A percentile compares a stretch with the other conserved stretches of the same genome.
Evolutionary conservation across 108 stramenopile species (phyloP).

Genomic region (Skeletonema costatum): DNA sequence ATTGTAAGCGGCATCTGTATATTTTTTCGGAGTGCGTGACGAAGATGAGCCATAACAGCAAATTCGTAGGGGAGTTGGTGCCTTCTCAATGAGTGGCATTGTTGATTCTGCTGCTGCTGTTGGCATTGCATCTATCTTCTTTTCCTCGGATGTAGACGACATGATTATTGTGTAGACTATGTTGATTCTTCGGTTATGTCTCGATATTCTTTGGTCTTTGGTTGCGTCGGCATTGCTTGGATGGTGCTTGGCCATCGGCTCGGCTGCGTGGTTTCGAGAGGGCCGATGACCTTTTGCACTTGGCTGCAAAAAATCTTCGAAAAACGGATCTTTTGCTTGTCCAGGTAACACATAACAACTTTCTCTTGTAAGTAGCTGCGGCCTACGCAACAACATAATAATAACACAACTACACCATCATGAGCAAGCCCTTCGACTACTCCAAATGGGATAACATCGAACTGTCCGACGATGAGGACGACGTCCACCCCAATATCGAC

Average conservation of each 20-base stretch:
- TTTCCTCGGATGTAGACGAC: not conserved
- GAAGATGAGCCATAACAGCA: slow-evolving; percentile 87
- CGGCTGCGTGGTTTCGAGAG: too few species aligned
- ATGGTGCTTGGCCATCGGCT: too few species aligned
- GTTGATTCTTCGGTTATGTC: not conserved
- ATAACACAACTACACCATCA: slow-evolving; percentile 19
- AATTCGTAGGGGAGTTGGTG: slow-evolving; percentile 53
- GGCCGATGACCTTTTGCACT: too few species aligned
- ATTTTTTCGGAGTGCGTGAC: slow-evolving; percentile 64
- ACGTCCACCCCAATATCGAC: slow-evolving; percentile 99
- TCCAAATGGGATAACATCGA: slow-evolving; percentile 99
- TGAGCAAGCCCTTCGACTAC: slow-evolving; percentile 95
- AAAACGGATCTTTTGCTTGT: not conserved
- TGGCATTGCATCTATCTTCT: not conserved
- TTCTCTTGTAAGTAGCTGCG: not conserved
- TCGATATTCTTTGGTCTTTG: too few species aligned
- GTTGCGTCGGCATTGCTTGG: too few species aligned
- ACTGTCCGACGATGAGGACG: slow-evolving; percentile 97
- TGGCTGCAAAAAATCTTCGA: not conserved
- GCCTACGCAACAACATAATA: too few species aligned
- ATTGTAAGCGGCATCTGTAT: slow-evolving; percentile 63
- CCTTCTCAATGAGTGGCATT: not conserved
- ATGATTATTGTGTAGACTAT: not conserved
- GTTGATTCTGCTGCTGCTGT: not conserved
- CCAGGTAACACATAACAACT: not conserved